Evolutionary conservation across 192 early-diverging fungal genomes (phyloP), one percentile per base, ranked within the genome.

Genomic region (Umbelopsis sp.): DNA sequence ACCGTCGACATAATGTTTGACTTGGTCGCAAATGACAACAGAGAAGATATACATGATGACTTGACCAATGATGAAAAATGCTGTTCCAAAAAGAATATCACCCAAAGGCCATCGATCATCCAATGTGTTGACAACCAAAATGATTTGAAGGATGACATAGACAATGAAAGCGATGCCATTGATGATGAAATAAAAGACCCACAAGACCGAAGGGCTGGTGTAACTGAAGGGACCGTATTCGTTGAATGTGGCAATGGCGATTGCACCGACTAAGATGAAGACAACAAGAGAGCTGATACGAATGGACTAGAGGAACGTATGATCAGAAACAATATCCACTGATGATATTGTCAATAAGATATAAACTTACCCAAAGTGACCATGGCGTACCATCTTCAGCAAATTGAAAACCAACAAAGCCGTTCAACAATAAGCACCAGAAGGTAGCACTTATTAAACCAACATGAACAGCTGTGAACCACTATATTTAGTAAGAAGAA

Each of bases 61-160:
- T 69, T 94, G 90, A 16, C 95, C 97, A 45, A 91, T 84, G 26
- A 91, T 82, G 77, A 94, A 97, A 84, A 98, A 98, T 25, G 86
- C 80, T 72, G 91, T 85, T 2, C 91, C 93, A 81, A 98, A 95
- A 66, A 93, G 77, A 68, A 98, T 93, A 82, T 97, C 96, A 22
- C 95, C 94, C 47, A 98, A 83, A 14, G 97, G 95, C 96, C 96
- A 98, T 73, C 93, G 90, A 81, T 98, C 96, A 74, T 98, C 95
- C 68, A 97, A 85, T 22, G 95, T 97, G 74, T 93, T 95, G 32
- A 96, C 86, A 22, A 98, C 97, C n/a, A 98, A 87, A 24, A 96
- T 85, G 45, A 98, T 92, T 80, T 98, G 97, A 24, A 95, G 81
- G 52, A 96, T 80, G 34, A 94, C 86, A 84, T 98, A 98, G 44